Evolutionary conservation across 2,329 filamentous ascomycete genomes (phyloP).

Genomic region (Penicillium hesseltinei): DNA sequence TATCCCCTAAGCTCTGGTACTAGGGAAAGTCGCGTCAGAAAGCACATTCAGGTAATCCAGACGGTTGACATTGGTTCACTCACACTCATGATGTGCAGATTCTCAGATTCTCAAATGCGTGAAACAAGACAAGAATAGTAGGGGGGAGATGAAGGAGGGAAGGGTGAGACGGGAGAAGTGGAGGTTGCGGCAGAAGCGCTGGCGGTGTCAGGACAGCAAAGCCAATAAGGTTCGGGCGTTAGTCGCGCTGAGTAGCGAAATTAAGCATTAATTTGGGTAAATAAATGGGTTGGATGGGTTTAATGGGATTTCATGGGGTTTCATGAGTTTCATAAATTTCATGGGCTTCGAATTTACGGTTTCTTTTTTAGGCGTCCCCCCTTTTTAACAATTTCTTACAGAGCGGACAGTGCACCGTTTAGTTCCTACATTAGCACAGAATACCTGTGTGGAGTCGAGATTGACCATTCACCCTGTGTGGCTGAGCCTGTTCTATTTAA

Average conservation of each 20-base stretch:
- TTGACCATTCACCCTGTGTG: conserved; percentile 3
- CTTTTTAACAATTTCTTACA: neutral
- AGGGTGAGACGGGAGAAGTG: conserved; percentile 26
- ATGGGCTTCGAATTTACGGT: neutral
- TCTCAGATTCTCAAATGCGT: neutral
- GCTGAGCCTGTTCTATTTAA: conserved; percentile 8
- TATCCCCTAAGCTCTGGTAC: conserved; percentile 32
- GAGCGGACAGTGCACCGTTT: neutral
- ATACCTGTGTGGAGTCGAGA: conserved; percentile 1
- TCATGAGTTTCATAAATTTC: neutral
- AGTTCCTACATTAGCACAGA: neutral
- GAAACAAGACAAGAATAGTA: neutral
- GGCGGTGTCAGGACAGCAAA: conserved; percentile 16
- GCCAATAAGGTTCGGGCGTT: conserved; percentile 9
- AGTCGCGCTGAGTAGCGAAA: conserved; percentile 2
- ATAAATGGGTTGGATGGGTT: neutral
- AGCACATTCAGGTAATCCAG: neutral
- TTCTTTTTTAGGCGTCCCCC: neutral
- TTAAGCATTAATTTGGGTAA: conserved; percentile 1
- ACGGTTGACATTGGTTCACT: conserved; percentile 36
- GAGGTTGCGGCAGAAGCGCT: conserved; percentile 20
- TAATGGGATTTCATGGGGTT: neutral
- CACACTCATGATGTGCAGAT: conserved; percentile 49
- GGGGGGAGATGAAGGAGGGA: conserved; percentile 13
- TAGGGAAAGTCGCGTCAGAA: conserved; percentile 18